Percentiles rank a stretch among this genome's conserved stretches.
Evolutionary conservation across 345 rosid genomes (phyloP).

Genomic region (Crucihimalaya himalaica): DNA sequence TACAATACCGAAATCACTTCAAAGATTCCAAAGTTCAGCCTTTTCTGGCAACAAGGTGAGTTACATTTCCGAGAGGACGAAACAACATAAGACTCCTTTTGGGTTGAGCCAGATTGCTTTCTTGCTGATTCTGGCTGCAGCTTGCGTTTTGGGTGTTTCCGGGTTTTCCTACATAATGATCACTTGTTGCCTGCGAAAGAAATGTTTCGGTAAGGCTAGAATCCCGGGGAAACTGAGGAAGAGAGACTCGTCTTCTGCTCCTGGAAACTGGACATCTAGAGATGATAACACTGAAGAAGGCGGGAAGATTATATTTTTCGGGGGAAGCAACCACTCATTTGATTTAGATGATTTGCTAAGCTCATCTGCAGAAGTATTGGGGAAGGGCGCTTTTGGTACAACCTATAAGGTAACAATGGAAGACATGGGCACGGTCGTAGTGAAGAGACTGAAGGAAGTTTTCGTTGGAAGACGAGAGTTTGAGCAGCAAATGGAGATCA

Average conservation of each 20-base stretch:
- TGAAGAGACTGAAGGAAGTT: constrained; percentile 86
- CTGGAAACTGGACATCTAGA: constrained; percentile 67
- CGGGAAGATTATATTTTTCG: constrained; percentile 71
- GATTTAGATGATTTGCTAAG: constrained; percentile 91
- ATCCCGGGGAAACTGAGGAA: constrained; percentile 48
- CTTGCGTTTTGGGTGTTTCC: constrained; percentile 51
- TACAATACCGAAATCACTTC: constrained; percentile 59
- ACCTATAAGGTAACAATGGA: constrained; percentile 68
- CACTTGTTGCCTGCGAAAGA: constrained; percentile 24
- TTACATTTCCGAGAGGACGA: constrained; percentile 15
- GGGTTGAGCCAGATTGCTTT: constrained; percentile 55
- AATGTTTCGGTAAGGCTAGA: constrained; percentile 39
- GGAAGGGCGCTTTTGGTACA: constrained; percentile 78
- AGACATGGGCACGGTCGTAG: constrained; percentile 64
- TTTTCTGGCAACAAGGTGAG: constrained; percentile 71
- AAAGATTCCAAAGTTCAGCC: constrained; percentile 56
- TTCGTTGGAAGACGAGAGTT: constrained; percentile 76
- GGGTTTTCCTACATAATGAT: constrained; percentile 51
- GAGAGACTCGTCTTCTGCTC: constrained; percentile 52
- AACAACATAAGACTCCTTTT: constrained; percentile 24
- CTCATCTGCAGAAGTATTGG: constrained; percentile 89
- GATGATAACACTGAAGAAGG: constrained; percentile 60
- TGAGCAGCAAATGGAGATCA: constrained; percentile 93
- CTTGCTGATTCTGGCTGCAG: constrained; percentile 55
- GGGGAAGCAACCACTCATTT: constrained; percentile 70